Conservation (phyloP, 805 yeast genomes). For the Barnettozyma californica region DNA sequence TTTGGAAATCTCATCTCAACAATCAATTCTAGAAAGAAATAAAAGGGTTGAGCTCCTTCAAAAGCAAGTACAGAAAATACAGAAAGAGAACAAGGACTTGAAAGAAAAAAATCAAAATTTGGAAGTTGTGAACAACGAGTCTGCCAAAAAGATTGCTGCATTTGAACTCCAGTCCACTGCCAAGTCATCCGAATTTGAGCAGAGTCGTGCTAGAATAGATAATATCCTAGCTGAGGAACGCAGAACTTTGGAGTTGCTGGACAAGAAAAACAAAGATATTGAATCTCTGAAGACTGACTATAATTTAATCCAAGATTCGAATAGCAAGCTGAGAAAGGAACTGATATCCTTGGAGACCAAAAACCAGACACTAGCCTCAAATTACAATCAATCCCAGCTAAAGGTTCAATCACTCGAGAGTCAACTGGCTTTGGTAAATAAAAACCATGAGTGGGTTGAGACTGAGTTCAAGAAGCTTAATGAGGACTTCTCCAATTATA, state of each 20-base stretch:
- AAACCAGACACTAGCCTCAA: constrained; percentile 28
- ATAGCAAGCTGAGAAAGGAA: constrained; percentile 34
- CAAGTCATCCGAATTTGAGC: constrained; percentile 5
- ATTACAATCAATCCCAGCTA: constrained; percentile 26
- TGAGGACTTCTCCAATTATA: constrained; percentile 27
- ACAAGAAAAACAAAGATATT: constrained; percentile 33
- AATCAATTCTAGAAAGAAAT: constrained; percentile 29
- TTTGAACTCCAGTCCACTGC: constrained; percentile 12
- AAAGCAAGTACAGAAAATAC: constrained; percentile 23
- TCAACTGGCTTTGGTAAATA: constrained; percentile 37
- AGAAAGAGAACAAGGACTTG: constrained; percentile 21
- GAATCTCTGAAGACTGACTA: constrained; percentile 34
- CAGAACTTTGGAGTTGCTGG: constrained; percentile 30
- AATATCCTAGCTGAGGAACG: constrained; percentile 24
- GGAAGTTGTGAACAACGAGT: constrained; percentile 20
- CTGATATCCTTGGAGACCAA: constrained; percentile 35
- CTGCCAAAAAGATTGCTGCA: constrained; percentile 13
- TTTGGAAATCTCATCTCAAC: constrained; percentile 37
- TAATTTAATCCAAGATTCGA: constrained; percentile 29
- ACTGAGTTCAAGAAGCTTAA: constrained; percentile 30
- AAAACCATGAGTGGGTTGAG: constrained; percentile 38
- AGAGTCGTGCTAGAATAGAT: constrained; percentile 11
- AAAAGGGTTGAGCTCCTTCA: constrained; percentile 31
- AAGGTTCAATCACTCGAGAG: constrained; percentile 34
- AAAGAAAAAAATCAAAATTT: constrained; percentile 19